Evolutionary conservation across 768 basidiomycete genomes (phyloP).

Genomic region (Termitomyces sp.): DNA sequence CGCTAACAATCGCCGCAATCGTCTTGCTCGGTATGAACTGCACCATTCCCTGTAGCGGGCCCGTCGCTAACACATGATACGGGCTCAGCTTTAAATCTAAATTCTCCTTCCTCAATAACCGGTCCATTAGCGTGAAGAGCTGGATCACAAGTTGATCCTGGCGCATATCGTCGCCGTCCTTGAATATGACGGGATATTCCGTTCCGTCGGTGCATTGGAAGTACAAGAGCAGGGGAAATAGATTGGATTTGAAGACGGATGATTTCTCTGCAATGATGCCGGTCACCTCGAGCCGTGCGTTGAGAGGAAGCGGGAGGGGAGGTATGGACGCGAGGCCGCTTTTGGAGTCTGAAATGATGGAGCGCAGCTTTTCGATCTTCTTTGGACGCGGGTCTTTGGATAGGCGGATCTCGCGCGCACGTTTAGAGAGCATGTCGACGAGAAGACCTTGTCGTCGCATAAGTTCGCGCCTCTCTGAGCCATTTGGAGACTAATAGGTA

Average conservation of each 20-base stretch:
- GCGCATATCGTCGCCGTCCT: conserved; percentile 97
- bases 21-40: conserved; percentile 97
- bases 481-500: conserved; percentile 56
- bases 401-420: conserved; percentile 81
- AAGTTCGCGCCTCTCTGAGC: conserved; percentile 79
- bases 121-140: conserved; percentile 98
- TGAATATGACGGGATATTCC: conserved; percentile 95
- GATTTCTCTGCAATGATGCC: conserved; percentile 92
- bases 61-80: conserved; percentile 92
- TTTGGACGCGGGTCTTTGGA: conserved; percentile 94
- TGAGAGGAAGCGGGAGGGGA: conserved; percentile 84
- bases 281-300: conserved; percentile 79
- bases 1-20: conserved; percentile 91
- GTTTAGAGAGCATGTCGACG: conserved; percentile 79
- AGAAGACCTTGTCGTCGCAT: conserved; percentile 90
- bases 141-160: conserved; percentile 99
- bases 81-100: conserved; percentile 88
- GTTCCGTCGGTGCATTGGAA: conserved; percentile 83
- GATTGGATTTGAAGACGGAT: conserved; percentile 95
- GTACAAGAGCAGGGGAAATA: conserved; percentile 86
- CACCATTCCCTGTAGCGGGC: conserved; percentile 89
- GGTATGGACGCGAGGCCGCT: conserved; percentile 77
- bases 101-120: conserved; percentile 89
- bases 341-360: conserved; percentile 80
- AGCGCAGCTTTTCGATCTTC: conserved; percentile 95